Evolutionary conservation across 2,329 filamentous ascomycete genomes (phyloP), one percentile per base, ranked within the genome.

Genomic region (Penicillium sp.): DNA sequence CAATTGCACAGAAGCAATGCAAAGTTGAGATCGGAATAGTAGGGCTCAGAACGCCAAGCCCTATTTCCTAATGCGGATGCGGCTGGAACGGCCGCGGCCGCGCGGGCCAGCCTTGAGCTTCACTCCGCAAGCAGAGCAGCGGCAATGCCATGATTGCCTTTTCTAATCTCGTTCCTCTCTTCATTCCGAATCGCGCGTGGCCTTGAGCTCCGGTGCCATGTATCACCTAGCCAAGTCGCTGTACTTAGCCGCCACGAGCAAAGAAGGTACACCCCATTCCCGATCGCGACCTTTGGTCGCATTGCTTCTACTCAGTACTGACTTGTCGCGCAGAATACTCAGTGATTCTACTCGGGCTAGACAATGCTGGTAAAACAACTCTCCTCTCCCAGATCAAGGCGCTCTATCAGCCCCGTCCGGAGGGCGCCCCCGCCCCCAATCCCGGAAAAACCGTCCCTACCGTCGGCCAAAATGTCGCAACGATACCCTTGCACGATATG

Each of bases 311-410:
- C 38, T 13, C 22, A 32, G 32, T 13, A 50, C 16, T 43, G 5
- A 36, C 16, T 3, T 29, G 38, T 34, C 24, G 22, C 11, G 14
- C 68, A 94, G 93, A 97, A 79, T 97, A 97, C 81, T 97, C 93
- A 21, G 90, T 97, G 68, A 90, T 97, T 70, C 88, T 97, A 63
- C 89, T 97, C 67, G 94, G 94, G 59, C 89, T 97, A 70, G 94
- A 97, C 81, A 97, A 97, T 72, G 94, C 94, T 57, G 94, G 94
- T 75, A 97, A 97, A 81, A 97, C 94, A 39, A 97, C 94, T 24
- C 92, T 97, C 71, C 92, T 97, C 76, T 91, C 95, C 72, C 92
- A 97, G 75, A 91, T 97, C 75, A 97, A 96, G 77, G 85, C 91
- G 50, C 83, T 95, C 70, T 96, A 91, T 81, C 73, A 75, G 45